Evolutionary conservation across 1,284 basidiomycete species (phyloP), one percentile per base, ranked within the genome.

Genomic region (Porodaedalea pini): DNA sequence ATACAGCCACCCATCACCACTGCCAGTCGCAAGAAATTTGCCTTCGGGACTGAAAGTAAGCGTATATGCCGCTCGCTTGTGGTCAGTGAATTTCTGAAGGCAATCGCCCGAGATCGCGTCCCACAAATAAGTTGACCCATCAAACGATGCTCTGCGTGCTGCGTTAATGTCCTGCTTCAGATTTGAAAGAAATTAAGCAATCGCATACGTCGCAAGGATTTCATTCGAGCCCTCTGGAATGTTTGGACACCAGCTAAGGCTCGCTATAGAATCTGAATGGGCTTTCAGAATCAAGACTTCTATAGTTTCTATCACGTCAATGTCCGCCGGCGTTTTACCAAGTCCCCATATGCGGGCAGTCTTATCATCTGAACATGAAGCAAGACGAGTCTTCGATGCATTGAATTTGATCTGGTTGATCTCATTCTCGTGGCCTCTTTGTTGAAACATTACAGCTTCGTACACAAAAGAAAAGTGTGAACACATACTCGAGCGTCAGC

Each of bases 401-500:
- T 88, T 89, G 65, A 80, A 82, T 66, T 84, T 85, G 59, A 93
- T 78, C 66, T 86, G 83, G 65, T 91, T 93, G 62, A 93, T 79
- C 69, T 93, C 91, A 60, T 85, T 81, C 25, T 73, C 75, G 63
- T 93, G 91, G 0, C 88, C 90, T 41, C 88, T 90, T 57, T 32
- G 52, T 52, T 41, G 23, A 31, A 25, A 36, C 19, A 37, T 23
- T 29, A 43, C 10, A 19, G 11, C 23, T 29, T 15, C 8, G 17
- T 21, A 17, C 45, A 15, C 41, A 34, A 45, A n/a, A 40, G 50
- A 13, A 15, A 8, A 19, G 17, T 32, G 37, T 37, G 37, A 11
- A 21, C 54, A 73, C 83, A 50, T 64, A 88, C 87, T 71, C 70
- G 34, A 88, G 70, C 25, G 78, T 80, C 64, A 77, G 80, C 25